Conservation (phyloP, 2,329 filamentous ascomycete genomes). For the Ophiostoma piceae region DNA sequence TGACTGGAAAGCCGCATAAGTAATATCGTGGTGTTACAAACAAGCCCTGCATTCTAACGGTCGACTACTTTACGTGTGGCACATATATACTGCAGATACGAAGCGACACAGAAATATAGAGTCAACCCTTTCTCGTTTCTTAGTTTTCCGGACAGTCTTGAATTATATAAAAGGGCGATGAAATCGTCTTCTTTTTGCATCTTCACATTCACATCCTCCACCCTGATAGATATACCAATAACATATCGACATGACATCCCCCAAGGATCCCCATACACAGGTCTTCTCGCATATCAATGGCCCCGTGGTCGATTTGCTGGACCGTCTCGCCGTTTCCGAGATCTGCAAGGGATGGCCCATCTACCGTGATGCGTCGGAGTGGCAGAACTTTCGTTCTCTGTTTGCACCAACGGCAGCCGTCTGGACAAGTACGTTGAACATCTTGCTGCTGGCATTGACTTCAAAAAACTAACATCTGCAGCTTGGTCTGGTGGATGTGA, state of each 20-base stretch:
- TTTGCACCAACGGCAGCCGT: constrained; percentile 45
- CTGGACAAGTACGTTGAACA: constrained; percentile 43
- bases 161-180: not conserved
- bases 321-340: constrained; percentile 45
- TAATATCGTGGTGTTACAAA: not conserved
- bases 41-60: not conserved
- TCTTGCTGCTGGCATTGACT: not conserved
- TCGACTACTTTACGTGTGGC: not conserved
- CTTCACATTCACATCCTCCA: too few species aligned
- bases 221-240: not conserved
- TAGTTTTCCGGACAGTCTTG: not conserved
- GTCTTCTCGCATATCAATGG: constrained; percentile 45
- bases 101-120: not conserved
- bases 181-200: not conserved
- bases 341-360: constrained; percentile 52
- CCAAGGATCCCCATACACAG: constrained; percentile 32
- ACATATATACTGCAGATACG: not conserved
- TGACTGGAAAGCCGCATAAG: not conserved
- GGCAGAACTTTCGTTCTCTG: constrained; percentile 46
- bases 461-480: not conserved
- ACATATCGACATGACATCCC: constrained; percentile 18
- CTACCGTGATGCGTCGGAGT: constrained; percentile 49
- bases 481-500: constrained; percentile 43
- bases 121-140: not conserved
- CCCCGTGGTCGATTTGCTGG: constrained; percentile 37